phyloP scores from a whole-genome alignment of 371 early-diverging fungal genomes.

The Polyrhizophydium stewartii region DNA sequence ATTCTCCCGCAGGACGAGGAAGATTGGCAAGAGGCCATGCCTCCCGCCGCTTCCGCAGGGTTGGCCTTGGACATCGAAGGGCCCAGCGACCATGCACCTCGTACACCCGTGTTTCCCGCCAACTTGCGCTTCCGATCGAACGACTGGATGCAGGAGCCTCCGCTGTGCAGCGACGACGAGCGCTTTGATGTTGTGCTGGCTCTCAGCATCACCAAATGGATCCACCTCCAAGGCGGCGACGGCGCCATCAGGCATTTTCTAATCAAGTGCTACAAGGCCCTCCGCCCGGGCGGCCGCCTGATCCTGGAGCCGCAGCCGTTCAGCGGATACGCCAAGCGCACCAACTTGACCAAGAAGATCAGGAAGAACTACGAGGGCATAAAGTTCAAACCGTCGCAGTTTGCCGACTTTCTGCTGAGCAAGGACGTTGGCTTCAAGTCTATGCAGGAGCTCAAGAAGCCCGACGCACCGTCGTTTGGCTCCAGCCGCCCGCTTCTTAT shows the following conservation, averaged over 20 bases:
- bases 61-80: no score
- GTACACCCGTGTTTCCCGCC: slow-evolving; percentile 59
- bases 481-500: not conserved
- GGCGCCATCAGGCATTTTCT: slow-evolving; percentile 69
- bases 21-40: no score
- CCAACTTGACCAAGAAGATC: slow-evolving; percentile 38
- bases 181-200: slow-evolving; percentile 41
- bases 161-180: slow-evolving; percentile 10
- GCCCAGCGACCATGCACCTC: no score
- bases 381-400: slow-evolving; percentile 35
- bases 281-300: slow-evolving; percentile 60
- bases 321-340: slow-evolving; percentile 48
- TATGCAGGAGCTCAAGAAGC: not conserved
- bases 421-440: not conserved
- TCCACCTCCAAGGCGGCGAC: slow-evolving; percentile 77
- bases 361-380: slow-evolving; percentile 24
- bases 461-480: not conserved
- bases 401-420: slow-evolving; percentile 25
- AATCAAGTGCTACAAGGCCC: slow-evolving; percentile 48
- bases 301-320: slow-evolving; percentile 72
- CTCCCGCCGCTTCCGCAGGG: no score
- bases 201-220: slow-evolving; percentile 75
- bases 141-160: slow-evolving; percentile 48
- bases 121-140: slow-evolving; percentile 57
- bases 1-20: slow-evolving; percentile 7